These are phyloP conservation scores for Acacia crassicarpa DNA, from an alignment of 306 rosid species.

Conservation along the genomic window DNA sequence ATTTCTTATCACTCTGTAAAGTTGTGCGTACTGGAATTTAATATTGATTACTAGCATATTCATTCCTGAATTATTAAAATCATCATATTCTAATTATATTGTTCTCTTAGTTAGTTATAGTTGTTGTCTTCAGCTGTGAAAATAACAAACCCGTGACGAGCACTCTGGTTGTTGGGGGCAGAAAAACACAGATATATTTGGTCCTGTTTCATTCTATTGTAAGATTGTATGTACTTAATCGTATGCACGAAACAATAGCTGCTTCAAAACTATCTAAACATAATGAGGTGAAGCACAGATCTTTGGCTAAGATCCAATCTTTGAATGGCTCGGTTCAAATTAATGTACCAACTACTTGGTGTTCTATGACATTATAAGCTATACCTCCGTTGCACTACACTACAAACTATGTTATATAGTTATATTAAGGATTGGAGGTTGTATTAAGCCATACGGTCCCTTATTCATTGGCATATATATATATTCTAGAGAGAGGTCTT, in stretches of 20 bases:
- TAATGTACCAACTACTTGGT: background rate
- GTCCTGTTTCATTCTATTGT: background rate
- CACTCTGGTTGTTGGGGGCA: background rate
- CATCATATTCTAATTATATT: background rate
- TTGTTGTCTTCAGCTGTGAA: background rate
- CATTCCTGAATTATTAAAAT: background rate
- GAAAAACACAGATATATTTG: background rate
- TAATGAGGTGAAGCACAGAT: background rate
- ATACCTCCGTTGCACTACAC: too few relatives aligned
- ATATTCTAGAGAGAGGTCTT: background rate
- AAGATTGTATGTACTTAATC: background rate
- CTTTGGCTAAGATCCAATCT: too few relatives aligned
- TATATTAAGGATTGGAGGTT: too few relatives aligned
- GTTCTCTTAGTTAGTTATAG: background rate
- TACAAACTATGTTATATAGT: too few relatives aligned
- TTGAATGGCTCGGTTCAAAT: too few relatives aligned
- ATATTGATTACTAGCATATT: background rate
- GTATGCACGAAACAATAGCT: constrained; percentile 20
- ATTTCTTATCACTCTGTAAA: background rate
- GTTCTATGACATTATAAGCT: background rate
- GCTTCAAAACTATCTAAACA: background rate
- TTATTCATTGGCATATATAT: background rate
- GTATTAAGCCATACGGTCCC: background rate
- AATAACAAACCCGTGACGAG: background rate
- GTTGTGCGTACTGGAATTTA: background rate